Base-by-base conservation (phyloP, 139 green algal species). In the Haematococcus lacustris region DNA sequence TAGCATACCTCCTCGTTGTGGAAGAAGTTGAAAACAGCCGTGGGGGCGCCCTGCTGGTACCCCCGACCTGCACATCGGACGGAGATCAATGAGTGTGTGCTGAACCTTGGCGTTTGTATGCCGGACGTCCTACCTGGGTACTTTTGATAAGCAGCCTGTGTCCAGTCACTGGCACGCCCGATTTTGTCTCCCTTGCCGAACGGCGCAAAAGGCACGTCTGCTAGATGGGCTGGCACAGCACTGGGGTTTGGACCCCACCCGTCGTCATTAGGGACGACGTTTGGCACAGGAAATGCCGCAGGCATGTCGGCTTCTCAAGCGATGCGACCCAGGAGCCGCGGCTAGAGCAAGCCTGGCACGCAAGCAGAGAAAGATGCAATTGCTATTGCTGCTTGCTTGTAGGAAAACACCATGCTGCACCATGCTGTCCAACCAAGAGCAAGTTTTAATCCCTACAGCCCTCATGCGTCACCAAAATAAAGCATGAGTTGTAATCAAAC, bases 21-120 rank as follows among this genome's bases (percentile, higher is more conserved):
- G 70, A 96, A 92, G 85, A 97, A 98, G 80, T 94, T 96, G 83
- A 98, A 98, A 1, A 97, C 90, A 4, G 89, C 80, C 40, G 78
- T 81, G 64, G 85, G 86, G 1, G 67, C 13, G 39, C 34, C 50
- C 34, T 76, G 65, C 30, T 84, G 75, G 26, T 73, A 28, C 6
- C 74, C 79, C 34, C 78, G 76, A 25, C 77, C 71, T 74, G 40
- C 60, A 32, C n/a, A 62, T 38, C 23, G 38, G 66, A 17, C 26
- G 13, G 21, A 37, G 3, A 71, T 25, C 13, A 26, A 30, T 6
- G 33, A 62, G 17, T 59, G 26, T 30, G 66, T 25, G 38, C 34
- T 5, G 13, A 38, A 32, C 23, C 4, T 32, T 72, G 7, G 21
- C 6, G 60, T 61, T 4, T 61, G n/a, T 6, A 38, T 37, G 41